These are phyloP conservation scores for Phytophthora quininea DNA, from an alignment of 352 stramenopile genomes.

Conservation along the genomic window DNA sequence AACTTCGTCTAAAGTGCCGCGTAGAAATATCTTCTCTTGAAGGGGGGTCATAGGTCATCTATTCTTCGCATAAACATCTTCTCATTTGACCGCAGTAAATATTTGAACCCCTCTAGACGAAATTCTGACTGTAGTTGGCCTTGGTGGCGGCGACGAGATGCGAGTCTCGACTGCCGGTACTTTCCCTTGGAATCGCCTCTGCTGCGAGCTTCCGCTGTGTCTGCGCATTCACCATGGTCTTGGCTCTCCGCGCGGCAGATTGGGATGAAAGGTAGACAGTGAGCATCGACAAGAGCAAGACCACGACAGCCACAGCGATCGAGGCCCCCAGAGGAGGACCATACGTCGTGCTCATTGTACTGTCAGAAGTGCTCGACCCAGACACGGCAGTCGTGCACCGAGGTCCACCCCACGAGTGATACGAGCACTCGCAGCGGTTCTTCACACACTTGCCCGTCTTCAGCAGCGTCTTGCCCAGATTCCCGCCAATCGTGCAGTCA, in stretches of 20 bases:
- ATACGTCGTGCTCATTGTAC: conserved; percentile 10
- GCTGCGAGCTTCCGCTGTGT: no score
- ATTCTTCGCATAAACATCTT: no score
- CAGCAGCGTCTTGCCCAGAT: conserved; percentile 27
- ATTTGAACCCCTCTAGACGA: conserved; percentile 24
- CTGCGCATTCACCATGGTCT: no score
- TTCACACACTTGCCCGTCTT: conserved; percentile 31
- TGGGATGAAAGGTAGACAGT: neutral
- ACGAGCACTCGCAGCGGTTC: conserved; percentile 38
- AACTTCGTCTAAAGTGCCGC: no score
- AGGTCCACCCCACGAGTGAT: conserved; percentile 33
- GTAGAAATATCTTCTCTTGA: neutral
- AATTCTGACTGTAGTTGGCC: conserved; percentile 38
- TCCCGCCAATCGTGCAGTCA: conserved; percentile 27
- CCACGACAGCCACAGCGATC: conserved; percentile 22
- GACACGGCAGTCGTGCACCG: conserved; percentile 39
- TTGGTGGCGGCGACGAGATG: conserved; percentile 16
- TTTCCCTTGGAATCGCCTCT: neutral
- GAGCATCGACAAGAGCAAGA: conserved; percentile 34
- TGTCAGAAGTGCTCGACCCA: neutral
- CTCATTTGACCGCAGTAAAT: neutral
- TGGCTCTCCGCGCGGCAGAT: no score
- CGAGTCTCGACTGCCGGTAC: conserved; percentile 11
- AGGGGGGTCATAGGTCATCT: neutral
- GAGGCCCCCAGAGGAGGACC: conserved; percentile 21